phyloP scores from a whole-genome alignment of 768 basidiomycete species.

The Tricholoma sp. region DNA sequence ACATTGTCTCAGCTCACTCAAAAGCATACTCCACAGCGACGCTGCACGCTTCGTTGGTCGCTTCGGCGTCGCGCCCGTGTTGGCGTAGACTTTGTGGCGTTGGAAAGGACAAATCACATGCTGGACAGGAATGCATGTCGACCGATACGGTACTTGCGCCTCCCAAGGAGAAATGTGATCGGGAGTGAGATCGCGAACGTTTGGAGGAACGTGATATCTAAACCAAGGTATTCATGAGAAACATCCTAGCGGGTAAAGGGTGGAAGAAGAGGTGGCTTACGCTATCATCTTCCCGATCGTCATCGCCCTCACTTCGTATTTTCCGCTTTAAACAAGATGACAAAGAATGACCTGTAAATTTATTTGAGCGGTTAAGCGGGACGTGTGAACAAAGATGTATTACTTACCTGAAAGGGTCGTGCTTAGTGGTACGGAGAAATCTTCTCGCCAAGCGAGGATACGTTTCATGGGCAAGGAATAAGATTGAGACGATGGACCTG shows the following conservation, averaged over 20 bases:
- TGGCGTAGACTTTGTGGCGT: slow-evolving; percentile 53
- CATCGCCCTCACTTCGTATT: slow-evolving; percentile 41
- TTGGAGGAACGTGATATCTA: slow-evolving; percentile 53
- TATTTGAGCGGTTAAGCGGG: slow-evolving; percentile 1
- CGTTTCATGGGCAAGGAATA: slow-evolving; percentile 55
- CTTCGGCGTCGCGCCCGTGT: slow-evolving; percentile 49
- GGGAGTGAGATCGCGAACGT: slow-evolving; percentile 54
- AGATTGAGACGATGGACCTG: slow-evolving; percentile 39
- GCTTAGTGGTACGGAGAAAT: slow-evolving; percentile 41
- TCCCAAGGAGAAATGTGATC: slow-evolving; percentile 30
- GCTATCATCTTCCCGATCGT: slow-evolving; percentile 33
- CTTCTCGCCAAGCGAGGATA: slow-evolving; percentile 67
- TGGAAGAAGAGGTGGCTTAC: slow-evolving; percentile 20
- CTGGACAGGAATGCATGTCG: slow-evolving; percentile 61
- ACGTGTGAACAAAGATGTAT: slow-evolving; percentile 1
- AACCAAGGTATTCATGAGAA: slow-evolving; percentile 8
- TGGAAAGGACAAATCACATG: slow-evolving; percentile 65
- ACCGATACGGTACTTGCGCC: slow-evolving; percentile 35
- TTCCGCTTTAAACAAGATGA: slow-evolving; percentile 44
- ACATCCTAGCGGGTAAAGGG: slow-evolving; percentile 6
- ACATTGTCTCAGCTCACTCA: slow-evolving; percentile 33
- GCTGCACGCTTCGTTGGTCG: slow-evolving; percentile 61
- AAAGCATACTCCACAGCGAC: slow-evolving; percentile 72
- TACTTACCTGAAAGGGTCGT: slow-evolving; percentile 36
- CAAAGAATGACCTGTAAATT: slow-evolving; percentile 22